Evolutionary conservation across 2,329 filamentous ascomycete genomes (phyloP).

Genomic region (Colletotrichum salicis): DNA sequence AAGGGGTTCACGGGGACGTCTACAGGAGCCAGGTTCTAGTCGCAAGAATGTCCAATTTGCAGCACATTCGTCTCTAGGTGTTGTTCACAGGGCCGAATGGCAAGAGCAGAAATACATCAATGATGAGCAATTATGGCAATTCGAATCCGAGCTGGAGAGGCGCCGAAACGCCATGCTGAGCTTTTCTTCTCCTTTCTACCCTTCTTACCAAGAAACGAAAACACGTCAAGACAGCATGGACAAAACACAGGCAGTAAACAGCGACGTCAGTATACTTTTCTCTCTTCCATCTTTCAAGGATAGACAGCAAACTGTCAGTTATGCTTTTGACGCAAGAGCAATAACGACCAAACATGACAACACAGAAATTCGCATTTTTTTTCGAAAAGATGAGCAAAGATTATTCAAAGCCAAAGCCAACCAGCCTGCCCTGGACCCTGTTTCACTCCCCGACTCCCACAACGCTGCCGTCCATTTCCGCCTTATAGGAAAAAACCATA

Average conservation of each 20-base stretch:
- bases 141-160: not conserved
- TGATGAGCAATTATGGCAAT: not conserved
- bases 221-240: not conserved
- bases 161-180: not conserved
- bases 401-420: slow-evolving; percentile 22
- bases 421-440: slow-evolving; percentile 31
- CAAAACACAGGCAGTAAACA: not conserved
- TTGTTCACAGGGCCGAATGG: not conserved
- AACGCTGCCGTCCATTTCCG: slow-evolving; percentile 37
- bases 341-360: too few species aligned
- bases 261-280: not conserved
- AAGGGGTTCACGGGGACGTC: too few species aligned
- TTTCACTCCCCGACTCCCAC: slow-evolving; percentile 39
- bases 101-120: not conserved
- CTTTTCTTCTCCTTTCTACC: not conserved
- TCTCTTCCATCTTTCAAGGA: not conserved
- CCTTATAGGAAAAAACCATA: slow-evolving; percentile 31
- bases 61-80: too few species aligned
- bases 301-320: not conserved
- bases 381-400: slow-evolving; percentile 4
- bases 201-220: not conserved
- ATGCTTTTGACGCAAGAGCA: too few species aligned
- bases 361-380: slow-evolving; percentile 8
- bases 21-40: too few species aligned
- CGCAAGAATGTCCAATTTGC: too few species aligned